phyloP scores from a whole-genome alignment of 1,284 basidiomycete genomes.

The Ceratorhiza oryzae-sativae region DNA sequence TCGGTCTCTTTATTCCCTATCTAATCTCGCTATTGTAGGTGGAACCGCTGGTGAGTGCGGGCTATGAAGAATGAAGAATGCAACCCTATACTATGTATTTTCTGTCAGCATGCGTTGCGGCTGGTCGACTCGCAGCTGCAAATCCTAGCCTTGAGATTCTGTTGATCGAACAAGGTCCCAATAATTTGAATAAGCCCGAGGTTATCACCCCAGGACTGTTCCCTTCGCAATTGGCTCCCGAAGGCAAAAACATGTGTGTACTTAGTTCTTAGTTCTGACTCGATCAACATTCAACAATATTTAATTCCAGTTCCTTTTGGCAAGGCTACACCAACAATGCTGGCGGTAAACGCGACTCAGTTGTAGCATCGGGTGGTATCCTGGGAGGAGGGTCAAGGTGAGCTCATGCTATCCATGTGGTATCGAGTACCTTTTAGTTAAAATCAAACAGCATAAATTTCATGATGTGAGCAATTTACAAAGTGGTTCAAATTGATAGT shows the following conservation, averaged over 20 bases:
- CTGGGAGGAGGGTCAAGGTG: slow-evolving; percentile 30
- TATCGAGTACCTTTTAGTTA: too few relatives aligned
- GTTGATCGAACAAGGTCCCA: slow-evolving; percentile 29
- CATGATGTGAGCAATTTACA: background rate
- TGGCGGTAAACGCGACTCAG: background rate
- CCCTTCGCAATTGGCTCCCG: background rate
- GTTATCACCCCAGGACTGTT: slow-evolving; percentile 17
- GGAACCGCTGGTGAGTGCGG: slow-evolving; percentile 18
- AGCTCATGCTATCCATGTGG: too few relatives aligned
- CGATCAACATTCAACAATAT: background rate
- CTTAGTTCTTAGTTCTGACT: background rate
- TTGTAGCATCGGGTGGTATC: slow-evolving; percentile 8
- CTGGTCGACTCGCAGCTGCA: slow-evolving; percentile 25
- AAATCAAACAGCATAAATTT: slow-evolving; percentile 19
- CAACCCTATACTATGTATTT: background rate
- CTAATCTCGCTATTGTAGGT: background rate
- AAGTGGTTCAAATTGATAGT: too few relatives aligned
- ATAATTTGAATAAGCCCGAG: slow-evolving; percentile 10
- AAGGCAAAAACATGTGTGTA: slow-evolving; percentile 15
- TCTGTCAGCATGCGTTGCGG: slow-evolving; percentile 22
- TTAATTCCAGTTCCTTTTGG: slow-evolving; percentile 8
- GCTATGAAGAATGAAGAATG: background rate
- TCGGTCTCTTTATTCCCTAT: background rate
- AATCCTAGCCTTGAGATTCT: slow-evolving; percentile 30
- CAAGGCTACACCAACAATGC: slow-evolving; percentile 5